Evolutionary conservation across 2,329 filamentous ascomycete species (phyloP).

Genomic region (Aspergillus arachidicola): DNA sequence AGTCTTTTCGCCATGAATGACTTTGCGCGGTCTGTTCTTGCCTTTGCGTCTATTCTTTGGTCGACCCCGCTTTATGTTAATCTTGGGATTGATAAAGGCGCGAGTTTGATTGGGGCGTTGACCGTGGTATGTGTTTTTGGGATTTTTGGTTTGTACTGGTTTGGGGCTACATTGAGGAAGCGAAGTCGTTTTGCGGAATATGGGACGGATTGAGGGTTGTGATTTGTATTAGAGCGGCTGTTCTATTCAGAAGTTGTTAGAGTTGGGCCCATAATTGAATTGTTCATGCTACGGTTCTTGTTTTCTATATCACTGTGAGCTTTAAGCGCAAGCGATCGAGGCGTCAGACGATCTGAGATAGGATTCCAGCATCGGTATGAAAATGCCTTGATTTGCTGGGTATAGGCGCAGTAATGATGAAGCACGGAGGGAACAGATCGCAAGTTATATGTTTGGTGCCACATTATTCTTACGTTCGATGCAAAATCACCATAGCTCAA

Average conservation of each 20-base stretch:
- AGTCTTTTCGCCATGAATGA: background rate
- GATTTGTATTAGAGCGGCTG: background rate
- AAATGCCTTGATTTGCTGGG: no score
- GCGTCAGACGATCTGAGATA: no score
- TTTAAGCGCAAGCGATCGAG: no score
- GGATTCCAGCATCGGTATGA: no score
- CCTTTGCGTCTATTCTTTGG: background rate
- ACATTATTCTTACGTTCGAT: no score
- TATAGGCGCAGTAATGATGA: no score
- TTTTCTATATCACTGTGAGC: background rate
- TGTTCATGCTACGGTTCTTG: background rate
- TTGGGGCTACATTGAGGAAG: background rate
- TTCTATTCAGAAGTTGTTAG: rapidly evolving
- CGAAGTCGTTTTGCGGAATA: background rate
- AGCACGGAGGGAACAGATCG: no score
- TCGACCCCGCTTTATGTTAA: background rate
- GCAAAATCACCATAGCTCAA: no score
- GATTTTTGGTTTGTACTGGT: background rate
- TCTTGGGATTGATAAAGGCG: background rate
- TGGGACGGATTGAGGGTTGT: background rate
- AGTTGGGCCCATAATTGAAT: background rate
- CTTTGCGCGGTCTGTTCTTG: background rate
- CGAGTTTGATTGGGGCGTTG: background rate
- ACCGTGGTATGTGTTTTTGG: background rate
- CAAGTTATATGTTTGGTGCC: no score